Conservation (phyloP, 75 land plant species). For the Pseudotsuga menziesii region DNA sequence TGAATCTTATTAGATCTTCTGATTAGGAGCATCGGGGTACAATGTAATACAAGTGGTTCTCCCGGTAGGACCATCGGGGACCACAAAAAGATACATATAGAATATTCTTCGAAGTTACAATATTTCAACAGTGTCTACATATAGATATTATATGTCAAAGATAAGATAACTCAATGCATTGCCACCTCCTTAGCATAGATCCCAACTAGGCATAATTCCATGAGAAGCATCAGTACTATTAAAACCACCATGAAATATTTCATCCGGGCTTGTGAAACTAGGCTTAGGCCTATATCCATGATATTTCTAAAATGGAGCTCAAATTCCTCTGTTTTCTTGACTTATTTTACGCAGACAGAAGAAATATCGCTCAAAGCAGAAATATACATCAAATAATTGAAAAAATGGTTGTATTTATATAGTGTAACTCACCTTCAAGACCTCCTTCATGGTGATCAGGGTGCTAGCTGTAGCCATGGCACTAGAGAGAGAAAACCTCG, state of each 20-base stretch:
- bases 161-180: neutral
- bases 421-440: constrained; percentile 49
- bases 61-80: no score
- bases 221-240: neutral
- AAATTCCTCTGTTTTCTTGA: no score
- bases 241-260: neutral
- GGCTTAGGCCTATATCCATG: neutral
- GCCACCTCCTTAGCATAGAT: constrained; percentile 10
- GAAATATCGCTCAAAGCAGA: neutral
- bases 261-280: neutral
- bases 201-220: neutral
- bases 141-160: neutral
- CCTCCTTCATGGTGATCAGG: constrained; percentile 93
- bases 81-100: no score
- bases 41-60: no score
- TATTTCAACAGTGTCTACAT: neutral
- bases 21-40: no score
- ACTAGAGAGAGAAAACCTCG: constrained; percentile 7
- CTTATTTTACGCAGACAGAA: neutral
- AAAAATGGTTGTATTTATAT: neutral
- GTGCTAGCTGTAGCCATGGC: constrained; percentile 96
- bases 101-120: no score
- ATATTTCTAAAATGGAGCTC: neutral
- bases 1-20: no score
- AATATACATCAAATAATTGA: neutral